Conservation (phyloP, 176 grass and related monocot genomes). For the Cocos nucifera region DNA sequence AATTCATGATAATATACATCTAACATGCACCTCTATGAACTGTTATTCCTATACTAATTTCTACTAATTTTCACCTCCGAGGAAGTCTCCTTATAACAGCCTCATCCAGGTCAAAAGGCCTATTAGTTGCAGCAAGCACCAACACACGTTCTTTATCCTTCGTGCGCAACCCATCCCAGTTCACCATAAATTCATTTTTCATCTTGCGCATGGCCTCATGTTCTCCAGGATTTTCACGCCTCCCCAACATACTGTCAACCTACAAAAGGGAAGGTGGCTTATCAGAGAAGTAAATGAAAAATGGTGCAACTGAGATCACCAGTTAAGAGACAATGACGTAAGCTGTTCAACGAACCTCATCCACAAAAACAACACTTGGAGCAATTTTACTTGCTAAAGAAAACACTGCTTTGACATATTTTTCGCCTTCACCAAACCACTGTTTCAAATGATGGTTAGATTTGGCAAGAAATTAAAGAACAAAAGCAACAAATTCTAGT, state of each 20-base stretch:
- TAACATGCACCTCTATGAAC: neutral
- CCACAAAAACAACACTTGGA: constrained; percentile 95
- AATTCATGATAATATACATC: neutral
- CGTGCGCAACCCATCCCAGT: constrained; percentile 94
- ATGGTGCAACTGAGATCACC: neutral
- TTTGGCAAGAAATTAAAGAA: constrained; percentile 25
- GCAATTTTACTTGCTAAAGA: constrained; percentile 98
- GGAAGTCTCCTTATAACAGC: constrained; percentile 95
- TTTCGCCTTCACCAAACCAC: constrained; percentile 99
- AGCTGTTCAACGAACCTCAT: constrained; percentile 43
- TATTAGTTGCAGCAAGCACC: constrained; percentile 96
- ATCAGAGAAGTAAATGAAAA: too few relatives aligned
- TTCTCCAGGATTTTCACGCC: constrained; percentile 94
- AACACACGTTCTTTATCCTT: constrained; percentile 94
- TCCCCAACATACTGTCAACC: constrained; percentile 92
- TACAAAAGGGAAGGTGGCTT: constrained; percentile 24
- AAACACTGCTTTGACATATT: constrained; percentile 96
- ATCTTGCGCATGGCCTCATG: constrained; percentile 99
- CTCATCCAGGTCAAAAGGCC: constrained; percentile 98
- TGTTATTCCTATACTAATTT: too few relatives aligned
- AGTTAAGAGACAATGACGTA: neutral
- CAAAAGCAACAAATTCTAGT: neutral
- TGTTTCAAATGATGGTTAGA: constrained; percentile 39
- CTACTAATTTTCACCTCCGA: constrained; percentile 46
- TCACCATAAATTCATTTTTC: constrained; percentile 99